phyloP scores from a whole-genome alignment of 2,329 filamentous ascomycete genomes.

The Spiromastix sp. region DNA sequence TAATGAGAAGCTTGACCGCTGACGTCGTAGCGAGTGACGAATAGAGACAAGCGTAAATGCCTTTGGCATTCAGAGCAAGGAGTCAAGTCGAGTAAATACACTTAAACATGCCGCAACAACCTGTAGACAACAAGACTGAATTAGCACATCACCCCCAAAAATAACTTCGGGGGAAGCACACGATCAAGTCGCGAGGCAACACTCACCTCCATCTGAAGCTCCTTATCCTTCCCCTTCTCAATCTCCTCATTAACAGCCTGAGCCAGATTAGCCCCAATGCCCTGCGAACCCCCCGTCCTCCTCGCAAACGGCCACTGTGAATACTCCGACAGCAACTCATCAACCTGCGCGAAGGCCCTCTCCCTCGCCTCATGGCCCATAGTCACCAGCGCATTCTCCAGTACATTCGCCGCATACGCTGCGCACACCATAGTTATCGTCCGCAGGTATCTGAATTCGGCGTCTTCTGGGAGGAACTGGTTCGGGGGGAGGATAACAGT shows the following conservation, averaged over 20 bases:
- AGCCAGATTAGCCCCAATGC: conserved; percentile 85
- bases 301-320: conserved; percentile 94
- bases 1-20: conserved; percentile 4
- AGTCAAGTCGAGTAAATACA: conserved; percentile 96
- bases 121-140: conserved; percentile 24
- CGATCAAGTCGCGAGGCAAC: no score
- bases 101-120: conserved; percentile 89
- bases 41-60: no score
- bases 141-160: conserved; percentile 21
- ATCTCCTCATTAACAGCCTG: conserved; percentile 82
- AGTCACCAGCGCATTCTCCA: conserved; percentile 93
- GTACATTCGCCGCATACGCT: conserved; percentile 92
- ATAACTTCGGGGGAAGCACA: no score
- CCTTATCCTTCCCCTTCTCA: conserved; percentile 77
- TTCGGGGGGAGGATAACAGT: conserved; percentile 81
- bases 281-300: conserved; percentile 62
- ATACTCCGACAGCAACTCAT: conserved; percentile 90
- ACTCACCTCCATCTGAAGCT: conserved; percentile 85
- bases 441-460: conserved; percentile 86
- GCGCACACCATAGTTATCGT: conserved; percentile 96
- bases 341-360: conserved; percentile 90
- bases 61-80: conserved; percentile 69
- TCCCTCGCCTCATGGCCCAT: conserved; percentile 91
- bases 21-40: no score
- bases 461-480: conserved; percentile 84